These are phyloP conservation scores for Erythrobasidium yunnanense DNA, from an alignment of 768 basidiomycete species.

Conservation along the genomic window DNA sequence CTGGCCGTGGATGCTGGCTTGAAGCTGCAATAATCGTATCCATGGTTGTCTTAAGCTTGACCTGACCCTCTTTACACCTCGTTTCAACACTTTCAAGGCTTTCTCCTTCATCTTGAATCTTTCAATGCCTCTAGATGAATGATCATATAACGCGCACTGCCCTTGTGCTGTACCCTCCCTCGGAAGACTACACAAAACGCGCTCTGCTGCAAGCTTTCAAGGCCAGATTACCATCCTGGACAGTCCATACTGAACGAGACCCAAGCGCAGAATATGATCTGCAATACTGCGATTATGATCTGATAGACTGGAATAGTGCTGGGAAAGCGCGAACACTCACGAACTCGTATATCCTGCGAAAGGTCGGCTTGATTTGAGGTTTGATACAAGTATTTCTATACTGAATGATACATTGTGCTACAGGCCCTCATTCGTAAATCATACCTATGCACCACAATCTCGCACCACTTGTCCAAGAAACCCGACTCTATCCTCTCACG, in stretches of 20 bases:
- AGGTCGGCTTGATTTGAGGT: conserved; percentile 4
- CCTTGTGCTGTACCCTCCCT: conserved; percentile 4
- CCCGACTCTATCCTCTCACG: conserved; percentile 50
- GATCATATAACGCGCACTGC: neutral
- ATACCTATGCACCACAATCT: conserved; percentile 65
- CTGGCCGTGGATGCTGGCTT: conserved; percentile 41
- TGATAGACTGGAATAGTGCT: conserved; percentile 15
- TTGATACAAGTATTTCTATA: neutral
- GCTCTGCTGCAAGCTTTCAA: conserved; percentile 20
- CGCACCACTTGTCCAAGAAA: conserved; percentile 62
- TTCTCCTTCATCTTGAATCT: no score
- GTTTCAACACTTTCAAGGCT: no score
- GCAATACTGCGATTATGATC: conserved; percentile 31
- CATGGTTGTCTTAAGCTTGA: no score
- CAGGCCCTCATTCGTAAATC: conserved; percentile 88
- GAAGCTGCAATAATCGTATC: conserved; percentile 37
- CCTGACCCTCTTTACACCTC: no score
- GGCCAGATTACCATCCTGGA: conserved; percentile 14
- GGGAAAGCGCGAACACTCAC: neutral
- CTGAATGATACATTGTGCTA: neutral
- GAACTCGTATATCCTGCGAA: conserved; percentile 30
- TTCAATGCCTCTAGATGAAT: no score
- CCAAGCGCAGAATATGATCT: neutral
- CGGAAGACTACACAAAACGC: neutral
- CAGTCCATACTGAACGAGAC: neutral